Evolutionary conservation across 306 rosid genomes (phyloP).

Genomic region (Gastrolobium villosum): DNA sequence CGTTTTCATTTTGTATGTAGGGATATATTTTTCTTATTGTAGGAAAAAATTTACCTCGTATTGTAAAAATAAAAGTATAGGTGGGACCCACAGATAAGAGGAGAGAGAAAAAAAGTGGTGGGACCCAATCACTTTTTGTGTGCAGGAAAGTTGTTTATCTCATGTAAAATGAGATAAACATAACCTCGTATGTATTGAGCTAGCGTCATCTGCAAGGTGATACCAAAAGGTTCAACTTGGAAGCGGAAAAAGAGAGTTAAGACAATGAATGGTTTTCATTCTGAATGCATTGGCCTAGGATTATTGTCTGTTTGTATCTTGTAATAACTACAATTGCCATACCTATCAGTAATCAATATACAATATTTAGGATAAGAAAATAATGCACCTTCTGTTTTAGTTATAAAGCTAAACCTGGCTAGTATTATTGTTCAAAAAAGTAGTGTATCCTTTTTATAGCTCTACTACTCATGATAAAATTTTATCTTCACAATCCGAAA

Average conservation of each 20-base stretch:
- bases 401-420: background rate
- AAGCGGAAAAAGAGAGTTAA: background rate
- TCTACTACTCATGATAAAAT: background rate
- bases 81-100: no score
- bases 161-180: no score
- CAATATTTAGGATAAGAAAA: background rate
- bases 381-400: no score
- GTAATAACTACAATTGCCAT: background rate
- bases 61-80: no score
- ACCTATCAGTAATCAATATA: background rate
- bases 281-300: background rate
- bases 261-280: background rate
- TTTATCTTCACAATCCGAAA: conserved; percentile 7
- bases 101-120: no score
- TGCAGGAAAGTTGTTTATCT: no score
- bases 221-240: background rate
- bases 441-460: background rate
- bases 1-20: background rate
- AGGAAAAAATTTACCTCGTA: no score
- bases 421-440: background rate
- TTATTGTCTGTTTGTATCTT: background rate
- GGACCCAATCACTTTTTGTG: no score
- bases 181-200: background rate
- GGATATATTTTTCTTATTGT: no score
- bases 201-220: background rate